Evolutionary conservation across 768 basidiomycete genomes (phyloP), one percentile per base, ranked within the genome.

Genomic region (Chalciporus chontae): DNA sequence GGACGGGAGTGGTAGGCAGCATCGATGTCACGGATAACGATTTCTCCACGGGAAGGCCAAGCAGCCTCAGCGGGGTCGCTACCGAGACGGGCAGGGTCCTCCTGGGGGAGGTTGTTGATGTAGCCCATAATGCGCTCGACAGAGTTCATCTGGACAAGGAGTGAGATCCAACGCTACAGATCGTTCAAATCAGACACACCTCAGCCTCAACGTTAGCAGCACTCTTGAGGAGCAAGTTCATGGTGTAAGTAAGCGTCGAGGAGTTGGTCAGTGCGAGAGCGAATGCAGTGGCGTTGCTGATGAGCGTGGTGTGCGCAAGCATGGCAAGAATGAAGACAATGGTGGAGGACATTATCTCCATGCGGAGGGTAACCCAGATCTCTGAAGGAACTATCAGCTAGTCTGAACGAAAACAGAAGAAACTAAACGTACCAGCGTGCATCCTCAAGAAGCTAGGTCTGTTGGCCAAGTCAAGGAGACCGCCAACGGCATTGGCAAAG

Each of bases 1-100:
- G 85, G 82, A 18, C 86, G 78, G 1, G 85, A 84, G 9, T 87
- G 85, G 58, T 90, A 90, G 24, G 81, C 75, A 59, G 87, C 87
- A 1, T 79, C 73, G 52, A 90, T 74, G 53, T 80, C 72, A 38
- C 69, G 71, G 27, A 90, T 64, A 51, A 74, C 71, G 64, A 89
- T 77, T 60, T 93, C 86, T 43, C 92, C 93, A 7, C 56, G 53
- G 19, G 53, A 48, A 4, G 63, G 63, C 63, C 61, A 64, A 18
- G 17, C 21, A 5, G 19, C 63, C 37, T 50, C 50, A 18, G 54
- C 46, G 32, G 63, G 63, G 32, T 64, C 63, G 2, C 56, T 58
- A n/a, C 10, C 56, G 34, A 64, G 52, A 9, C 55, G 32, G 18
- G 58, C 21, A 11, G 60, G 43, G 15, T 54, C 64, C 47, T 64